These are phyloP conservation scores for Penicillium fuscoglaucum DNA, from an alignment of 2,329 filamentous ascomycete species.

Conservation along the genomic window DNA sequence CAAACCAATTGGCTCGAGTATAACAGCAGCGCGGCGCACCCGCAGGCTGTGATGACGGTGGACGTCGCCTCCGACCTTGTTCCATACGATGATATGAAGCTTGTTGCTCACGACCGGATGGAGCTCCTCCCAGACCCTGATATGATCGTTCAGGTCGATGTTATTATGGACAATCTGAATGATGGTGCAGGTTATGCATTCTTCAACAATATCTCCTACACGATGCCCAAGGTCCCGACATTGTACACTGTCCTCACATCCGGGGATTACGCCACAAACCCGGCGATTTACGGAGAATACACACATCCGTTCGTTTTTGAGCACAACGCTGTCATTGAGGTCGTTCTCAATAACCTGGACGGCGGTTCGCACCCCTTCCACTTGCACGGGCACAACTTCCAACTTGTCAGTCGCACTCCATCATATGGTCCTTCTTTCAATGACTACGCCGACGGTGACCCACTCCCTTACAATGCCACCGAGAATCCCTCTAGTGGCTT, in stretches of 20 bases:
- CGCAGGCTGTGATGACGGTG: constrained; percentile 29
- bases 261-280: constrained; percentile 55
- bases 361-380: constrained; percentile 51
- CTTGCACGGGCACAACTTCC: constrained; percentile 63
- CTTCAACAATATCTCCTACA: constrained; percentile 32
- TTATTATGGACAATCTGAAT: constrained; percentile 69
- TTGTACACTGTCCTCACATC: constrained; percentile 31
- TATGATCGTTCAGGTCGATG: constrained; percentile 52
- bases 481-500: constrained; percentile 41
- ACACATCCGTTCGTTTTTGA: constrained; percentile 54
- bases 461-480: constrained; percentile 12
- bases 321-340: constrained; percentile 44
- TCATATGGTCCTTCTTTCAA: constrained; percentile 60
- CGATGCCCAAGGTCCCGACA: constrained; percentile 25
- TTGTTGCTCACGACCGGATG: constrained; percentile 69
- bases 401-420: constrained; percentile 61
- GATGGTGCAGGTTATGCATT: constrained; percentile 60
- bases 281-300: constrained; percentile 64
- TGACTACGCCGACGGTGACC: constrained; percentile 45
- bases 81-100: constrained; percentile 70
- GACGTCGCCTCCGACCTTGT: constrained; percentile 52
- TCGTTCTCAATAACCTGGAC: constrained; percentile 48
- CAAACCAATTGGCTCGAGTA: constrained; percentile 65
- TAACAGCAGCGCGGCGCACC: constrained; percentile 50
- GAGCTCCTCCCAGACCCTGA: constrained; percentile 63